These are phyloP conservation scores for Huntiella abstrusa DNA, from an alignment of 2,329 filamentous ascomycete species.

Conservation along the genomic window DNA sequence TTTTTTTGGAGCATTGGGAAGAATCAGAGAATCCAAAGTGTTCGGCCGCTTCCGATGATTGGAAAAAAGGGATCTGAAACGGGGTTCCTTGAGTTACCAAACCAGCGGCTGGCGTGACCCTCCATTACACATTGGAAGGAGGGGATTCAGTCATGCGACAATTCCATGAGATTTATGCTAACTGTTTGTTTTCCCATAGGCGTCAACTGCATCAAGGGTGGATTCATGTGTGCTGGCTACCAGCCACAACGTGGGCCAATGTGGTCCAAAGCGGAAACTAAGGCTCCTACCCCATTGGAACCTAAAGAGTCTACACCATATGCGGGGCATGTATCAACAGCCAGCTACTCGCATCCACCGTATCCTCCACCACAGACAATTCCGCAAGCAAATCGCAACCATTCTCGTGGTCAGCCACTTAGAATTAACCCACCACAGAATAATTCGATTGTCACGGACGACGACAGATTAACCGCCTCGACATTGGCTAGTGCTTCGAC, in stretches of 20 bases:
- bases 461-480: slow-evolving; percentile 39
- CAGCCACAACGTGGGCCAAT: slow-evolving; percentile 52
- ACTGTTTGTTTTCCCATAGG: slow-evolving; percentile 27
- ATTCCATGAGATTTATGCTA: not conserved
- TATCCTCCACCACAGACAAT: slow-evolving; percentile 25
- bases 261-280: slow-evolving; percentile 60
- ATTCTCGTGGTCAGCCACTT: slow-evolving; percentile 41
- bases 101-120: not conserved
- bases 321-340: slow-evolving; percentile 18
- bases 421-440: slow-evolving; percentile 45
- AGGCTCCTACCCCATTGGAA: slow-evolving; percentile 55
- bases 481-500: slow-evolving; percentile 39
- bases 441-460: slow-evolving; percentile 33
- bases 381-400: slow-evolving; percentile 35
- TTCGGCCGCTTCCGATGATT: slow-evolving; percentile 3
- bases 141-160: not conserved
- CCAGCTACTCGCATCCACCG: slow-evolving; percentile 27
- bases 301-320: slow-evolving; percentile 54
- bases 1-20: not conserved
- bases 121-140: not conserved
- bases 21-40: not conserved
- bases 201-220: slow-evolving; percentile 77
- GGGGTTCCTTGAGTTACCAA: not conserved
- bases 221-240: slow-evolving; percentile 84
- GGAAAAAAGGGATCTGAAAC: slow-evolving; percentile 1